Evolutionary conservation across 2,329 filamentous ascomycete genomes (phyloP).

Genomic region (Dactylellina sp.): DNA sequence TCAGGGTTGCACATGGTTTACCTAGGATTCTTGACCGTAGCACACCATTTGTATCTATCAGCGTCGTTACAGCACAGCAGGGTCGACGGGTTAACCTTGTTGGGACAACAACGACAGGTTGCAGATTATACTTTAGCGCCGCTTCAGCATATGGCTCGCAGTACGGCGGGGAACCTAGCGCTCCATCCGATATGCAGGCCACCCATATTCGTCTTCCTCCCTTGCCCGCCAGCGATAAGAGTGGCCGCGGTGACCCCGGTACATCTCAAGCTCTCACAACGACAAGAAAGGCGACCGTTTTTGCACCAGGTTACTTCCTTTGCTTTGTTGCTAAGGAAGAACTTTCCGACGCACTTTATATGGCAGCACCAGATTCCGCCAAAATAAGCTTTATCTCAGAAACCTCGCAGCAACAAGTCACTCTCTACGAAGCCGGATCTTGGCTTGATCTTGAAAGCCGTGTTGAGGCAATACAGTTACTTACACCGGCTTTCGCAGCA

Average conservation of each 20-base stretch:
- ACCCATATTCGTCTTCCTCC: conserved; percentile 96
- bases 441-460: conserved; percentile 81
- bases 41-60: conserved; percentile 83
- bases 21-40: conserved; percentile 77
- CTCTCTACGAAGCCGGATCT: conserved; percentile 75
- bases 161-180: conserved; percentile 61
- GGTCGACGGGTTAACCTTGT: conserved; percentile 87
- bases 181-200: conserved; percentile 96
- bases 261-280: conserved; percentile 61
- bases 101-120: conserved; percentile 89
- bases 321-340: conserved; percentile 74
- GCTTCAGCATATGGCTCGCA: conserved; percentile 60
- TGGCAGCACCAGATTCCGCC: conserved; percentile 87
- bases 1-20: conserved; percentile 84
- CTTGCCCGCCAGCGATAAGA: conserved; percentile 63
- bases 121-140: conserved; percentile 89
- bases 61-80: conserved; percentile 81
- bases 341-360: conserved; percentile 76
- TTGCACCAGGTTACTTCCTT: conserved; percentile 90
- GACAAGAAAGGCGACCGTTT: conserved; percentile 67
- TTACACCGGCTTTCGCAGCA: conserved; percentile 78
- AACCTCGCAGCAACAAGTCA: conserved; percentile 57
- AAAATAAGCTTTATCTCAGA: conserved; percentile 72
- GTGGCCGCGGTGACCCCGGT: conserved; percentile 59
- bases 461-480: conserved; percentile 81